phyloP scores from a whole-genome alignment of 1,139 yeast species.

The Pichia sp. region DNA sequence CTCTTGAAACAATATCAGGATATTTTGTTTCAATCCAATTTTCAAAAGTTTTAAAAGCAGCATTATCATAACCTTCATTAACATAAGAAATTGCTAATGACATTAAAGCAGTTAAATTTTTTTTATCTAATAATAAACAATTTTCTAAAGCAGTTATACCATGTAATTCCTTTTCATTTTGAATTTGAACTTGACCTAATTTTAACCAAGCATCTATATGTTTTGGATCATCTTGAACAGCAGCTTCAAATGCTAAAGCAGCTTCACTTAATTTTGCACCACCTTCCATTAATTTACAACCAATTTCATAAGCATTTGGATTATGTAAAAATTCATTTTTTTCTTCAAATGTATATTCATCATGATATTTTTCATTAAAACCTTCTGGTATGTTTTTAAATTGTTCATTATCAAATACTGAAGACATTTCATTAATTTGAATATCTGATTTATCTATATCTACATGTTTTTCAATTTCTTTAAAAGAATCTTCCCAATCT shows the following conservation, averaged over 20 bases:
- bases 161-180: conserved; percentile 91
- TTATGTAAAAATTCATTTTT: conserved; percentile 66
- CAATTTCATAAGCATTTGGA: conserved; percentile 86
- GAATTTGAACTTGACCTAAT: conserved; percentile 91
- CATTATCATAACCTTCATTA: conserved; percentile 94
- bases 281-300: conserved; percentile 84
- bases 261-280: conserved; percentile 97
- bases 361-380: conserved; percentile 32
- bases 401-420: conserved; percentile 55
- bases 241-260: conserved; percentile 95
- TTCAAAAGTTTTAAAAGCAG: conserved; percentile 90
- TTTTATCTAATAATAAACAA: conserved; percentile 76
- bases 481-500: conserved; percentile 83
- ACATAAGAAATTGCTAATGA: conserved; percentile 88
- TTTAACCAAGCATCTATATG: conserved; percentile 92
- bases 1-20: conserved; percentile 64
- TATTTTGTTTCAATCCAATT: conserved; percentile 92
- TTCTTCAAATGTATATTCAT: conserved; percentile 72
- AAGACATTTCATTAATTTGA: conserved; percentile 30
- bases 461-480: conserved; percentile 53
- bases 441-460: conserved; percentile 8
- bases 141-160: conserved; percentile 90
- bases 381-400: conserved; percentile 36
- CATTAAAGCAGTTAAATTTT: conserved; percentile 76
- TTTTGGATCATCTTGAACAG: conserved; percentile 69